Percentiles rank a stretch among this genome's conserved stretches.
Conservation (phyloP, 2,329 filamentous ascomycete species). For the Penicillium expansum region DNA sequence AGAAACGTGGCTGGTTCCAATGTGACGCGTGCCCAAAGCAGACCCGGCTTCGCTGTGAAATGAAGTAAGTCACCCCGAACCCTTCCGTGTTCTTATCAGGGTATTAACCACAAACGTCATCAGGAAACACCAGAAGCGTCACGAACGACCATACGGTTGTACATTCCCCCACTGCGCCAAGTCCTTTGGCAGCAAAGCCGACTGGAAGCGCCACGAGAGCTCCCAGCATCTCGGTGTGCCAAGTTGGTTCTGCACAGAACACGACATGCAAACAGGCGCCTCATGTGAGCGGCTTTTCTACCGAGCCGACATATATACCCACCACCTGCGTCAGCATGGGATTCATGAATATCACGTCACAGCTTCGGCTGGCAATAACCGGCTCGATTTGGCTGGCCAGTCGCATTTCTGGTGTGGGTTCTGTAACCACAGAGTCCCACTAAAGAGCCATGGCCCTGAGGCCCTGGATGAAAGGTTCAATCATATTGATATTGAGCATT, state of each 20-base stretch:
- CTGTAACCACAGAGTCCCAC: conserved; percentile 59
- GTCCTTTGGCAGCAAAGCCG: conserved; percentile 84
- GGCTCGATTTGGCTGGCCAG: conserved; percentile 64
- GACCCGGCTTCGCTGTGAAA: conserved; percentile 35
- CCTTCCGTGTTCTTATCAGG: background rate
- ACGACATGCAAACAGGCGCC: conserved; percentile 21
- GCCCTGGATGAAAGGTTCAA: conserved; percentile 63
- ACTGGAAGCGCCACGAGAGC: conserved; percentile 90
- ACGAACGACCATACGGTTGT: conserved; percentile 77
- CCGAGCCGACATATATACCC: conserved; percentile 57
- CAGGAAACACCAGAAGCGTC: conserved; percentile 82
- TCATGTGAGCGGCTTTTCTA: conserved; percentile 60
- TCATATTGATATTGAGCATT: conserved; percentile 66
- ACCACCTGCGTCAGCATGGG: conserved; percentile 59
- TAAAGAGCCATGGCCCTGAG: conserved; percentile 50
- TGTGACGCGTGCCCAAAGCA: conserved; percentile 33
- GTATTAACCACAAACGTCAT: background rate
- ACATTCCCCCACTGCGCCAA: conserved; percentile 69
- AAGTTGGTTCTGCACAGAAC: conserved; percentile 66
- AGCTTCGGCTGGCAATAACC: conserved; percentile 49
- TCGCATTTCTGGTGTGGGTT: conserved; percentile 85
- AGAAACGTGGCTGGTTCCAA: conserved; percentile 30
- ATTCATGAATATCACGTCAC: conserved; percentile 31
- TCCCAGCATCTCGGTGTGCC: conserved; percentile 71
- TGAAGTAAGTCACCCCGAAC: conserved; percentile 32